Base-by-base conservation (phyloP, 2,329 filamentous ascomycete species). In the Colletotrichum sp. region DNA sequence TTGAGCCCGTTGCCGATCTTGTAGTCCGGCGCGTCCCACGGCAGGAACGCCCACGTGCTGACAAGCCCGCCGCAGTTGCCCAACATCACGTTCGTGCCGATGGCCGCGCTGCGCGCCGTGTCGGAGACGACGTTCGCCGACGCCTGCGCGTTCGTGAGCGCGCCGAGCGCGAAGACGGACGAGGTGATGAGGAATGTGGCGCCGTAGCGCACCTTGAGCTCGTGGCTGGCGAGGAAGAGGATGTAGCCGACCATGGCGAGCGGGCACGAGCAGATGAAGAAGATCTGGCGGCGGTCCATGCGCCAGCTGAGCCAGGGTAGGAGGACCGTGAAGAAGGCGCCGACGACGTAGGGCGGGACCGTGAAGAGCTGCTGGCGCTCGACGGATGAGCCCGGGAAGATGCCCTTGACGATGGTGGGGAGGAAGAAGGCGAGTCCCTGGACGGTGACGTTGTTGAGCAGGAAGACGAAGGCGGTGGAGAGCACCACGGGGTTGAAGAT, bases 1-100 rank as follows among this genome's bases (percentile, higher is more conserved):
- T 95, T 95, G 22, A 95, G 81, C 0, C 93, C 93, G 80, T 95
- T 95, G 1, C 93, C 94, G 85, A 94, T 94, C 30, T 85, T 90
- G 79, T 91, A 95, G 75, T 94, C 84, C 0, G 93, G 93, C 0
- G 79, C 89, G 79, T 95, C 93, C 69, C 84, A 90, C 0, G 90
- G 89, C 59, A 94, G 79, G 83, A 93, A 94, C 2, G 86, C 88
- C 92, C 92, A 94, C 1, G 24, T 65, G 60, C 24, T 39, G 34
- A 64, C n/a, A 8, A 71, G 24, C 24, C 68, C 68, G 3, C 92
- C 92, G n/a, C 93, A 81, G 76, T 93, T 93, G n/a, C 91, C 92
- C n/a, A 92, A 83, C 90, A 93, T 92, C 78, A 93, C 90, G 52
- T 88, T 89, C 0, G 88, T 89, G 22, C 90, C 92, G 77, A 93